Evolutionary conservation across 1,284 basidiomycete genomes (phyloP), one percentile per base, ranked within the genome.

Genomic region (Marasmius tenuissimus): DNA sequence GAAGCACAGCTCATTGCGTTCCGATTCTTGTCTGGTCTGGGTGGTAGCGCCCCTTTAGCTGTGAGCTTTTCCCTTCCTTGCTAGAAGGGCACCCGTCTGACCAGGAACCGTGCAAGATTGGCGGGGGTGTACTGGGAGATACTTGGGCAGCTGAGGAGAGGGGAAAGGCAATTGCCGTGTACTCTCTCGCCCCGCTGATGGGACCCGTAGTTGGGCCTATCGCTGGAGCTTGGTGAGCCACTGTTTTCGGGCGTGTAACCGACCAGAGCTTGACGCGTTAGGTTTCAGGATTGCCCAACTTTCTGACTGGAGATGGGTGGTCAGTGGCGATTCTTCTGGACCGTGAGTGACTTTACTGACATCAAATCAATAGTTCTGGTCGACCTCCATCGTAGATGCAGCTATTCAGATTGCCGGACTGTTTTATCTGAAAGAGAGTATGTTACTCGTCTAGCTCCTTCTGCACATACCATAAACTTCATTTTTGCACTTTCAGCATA

Each of bases 101-200:
- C 67, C 64, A n/a, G 68, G 64, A 3, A 1, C 14, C 9, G 20
- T 9, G 4, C 4, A 42, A 86, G 85, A 73, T 85, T 39, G 86
- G 87, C 61, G 90, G 88, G 39, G 92, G 88, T 1, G 81, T 88
- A 1, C 75, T 94, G 0, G 82, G 85, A 1, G 92, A 94, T 71
- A 78, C 89, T 50, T 94, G 86, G 84, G 70, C 69, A 12, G 70
- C 88, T 0, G 87, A 92, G 60, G 81, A 92, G 66, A 79, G 89
- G 65, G 91, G 91, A 0, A 77, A 81, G 64, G 88, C 89, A 0
- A 80, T 90, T 27, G 85, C 87, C 0, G 75, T 90, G 1, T 92
- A 91, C 71, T 87, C 89, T 0, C 73, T 92, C 4, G 87, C 87
- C 0, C 84, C 84, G 0, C 70, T 87, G 3, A 73, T 87, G 4